Evolutionary conservation across 805 yeast species (phyloP).

Genomic region (Isabelozyma pseudorhagii): DNA sequence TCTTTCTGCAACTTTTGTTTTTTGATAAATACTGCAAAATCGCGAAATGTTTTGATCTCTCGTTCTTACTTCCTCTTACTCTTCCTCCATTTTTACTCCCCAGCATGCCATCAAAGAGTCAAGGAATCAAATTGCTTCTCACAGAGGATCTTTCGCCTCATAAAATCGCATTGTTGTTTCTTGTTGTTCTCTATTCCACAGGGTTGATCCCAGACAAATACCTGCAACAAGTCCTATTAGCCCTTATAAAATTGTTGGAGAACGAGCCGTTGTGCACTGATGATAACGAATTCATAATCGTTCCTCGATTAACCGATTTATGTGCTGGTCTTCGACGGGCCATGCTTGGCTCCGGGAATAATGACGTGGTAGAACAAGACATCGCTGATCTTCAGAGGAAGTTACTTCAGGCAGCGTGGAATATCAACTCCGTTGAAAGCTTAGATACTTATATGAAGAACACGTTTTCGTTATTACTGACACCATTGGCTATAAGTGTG

Average conservation of each 20-base stretch:
- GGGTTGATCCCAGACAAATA: slow-evolving; percentile 35
- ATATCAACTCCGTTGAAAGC: slow-evolving; percentile 45
- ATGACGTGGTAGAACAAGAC: slow-evolving; percentile 10
- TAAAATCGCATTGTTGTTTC: slow-evolving; percentile 47
- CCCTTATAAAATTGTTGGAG: slow-evolving; percentile 28
- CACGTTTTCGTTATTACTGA: slow-evolving; percentile 1
- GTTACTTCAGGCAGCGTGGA: slow-evolving; percentile 42
- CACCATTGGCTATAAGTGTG: not conserved
- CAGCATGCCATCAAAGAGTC: not conserved
- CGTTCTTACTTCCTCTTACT: not conserved
- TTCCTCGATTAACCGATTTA: slow-evolving; percentile 32
- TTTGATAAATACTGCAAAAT: not conserved
- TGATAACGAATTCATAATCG: slow-evolving; percentile 14
- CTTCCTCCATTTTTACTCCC: not conserved
- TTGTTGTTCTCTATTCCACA: slow-evolving; percentile 47
- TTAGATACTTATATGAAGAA: slow-evolving; percentile 23
- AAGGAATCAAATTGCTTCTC: slow-evolving; percentile 17
- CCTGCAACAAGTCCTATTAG: slow-evolving; percentile 33
- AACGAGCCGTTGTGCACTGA: slow-evolving; percentile 27
- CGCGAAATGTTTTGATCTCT: not conserved
- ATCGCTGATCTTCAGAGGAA: slow-evolving; percentile 25
- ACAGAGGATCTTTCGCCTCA: slow-evolving; percentile 51
- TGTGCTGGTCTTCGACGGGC: slow-evolving; percentile 14
- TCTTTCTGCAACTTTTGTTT: too few species aligned
- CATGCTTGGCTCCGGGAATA: not conserved